Evolutionary conservation across 176 grass and related monocot genomes (phyloP).

Genomic region (Stipa capillata): DNA sequence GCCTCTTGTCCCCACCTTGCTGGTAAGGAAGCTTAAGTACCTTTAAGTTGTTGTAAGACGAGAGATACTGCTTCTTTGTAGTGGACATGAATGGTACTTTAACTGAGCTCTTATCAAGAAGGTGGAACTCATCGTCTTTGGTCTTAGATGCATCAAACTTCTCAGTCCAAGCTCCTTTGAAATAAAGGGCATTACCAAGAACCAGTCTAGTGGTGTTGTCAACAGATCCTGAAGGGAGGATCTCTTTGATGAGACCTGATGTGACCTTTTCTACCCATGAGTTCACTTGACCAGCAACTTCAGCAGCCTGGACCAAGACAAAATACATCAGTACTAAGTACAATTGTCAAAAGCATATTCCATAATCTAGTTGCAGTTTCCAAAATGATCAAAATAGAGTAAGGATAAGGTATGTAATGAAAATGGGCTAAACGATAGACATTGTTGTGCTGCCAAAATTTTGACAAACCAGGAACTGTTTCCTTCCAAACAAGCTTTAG

Average conservation of each 20-base stretch:
- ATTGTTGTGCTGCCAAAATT: neutral
- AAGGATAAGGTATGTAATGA: neutral
- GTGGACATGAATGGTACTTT: slow-evolving; percentile 66
- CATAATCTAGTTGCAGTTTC: neutral
- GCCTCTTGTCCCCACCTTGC: slow-evolving; percentile 57
- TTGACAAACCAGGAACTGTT: neutral
- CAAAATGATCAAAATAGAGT: neutral
- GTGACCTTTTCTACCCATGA: slow-evolving; percentile 63
- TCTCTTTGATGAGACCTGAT: slow-evolving; percentile 54
- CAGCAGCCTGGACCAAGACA: slow-evolving; percentile 41
- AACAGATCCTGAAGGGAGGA: slow-evolving; percentile 53
- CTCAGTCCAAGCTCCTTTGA: slow-evolving; percentile 66
- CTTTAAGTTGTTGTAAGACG: slow-evolving; percentile 32
- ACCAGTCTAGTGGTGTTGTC: slow-evolving; percentile 45
- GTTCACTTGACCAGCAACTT: slow-evolving; percentile 55
- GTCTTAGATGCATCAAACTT: slow-evolving; percentile 65
- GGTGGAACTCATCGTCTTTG: slow-evolving; percentile 38
- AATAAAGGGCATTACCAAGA: slow-evolving; percentile 77
- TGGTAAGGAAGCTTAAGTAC: slow-evolving; percentile 70
- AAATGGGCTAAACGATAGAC: neutral
- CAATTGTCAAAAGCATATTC: neutral
- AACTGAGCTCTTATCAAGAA: slow-evolving; percentile 53
- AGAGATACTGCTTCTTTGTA: slow-evolving; percentile 41
- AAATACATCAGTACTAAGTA: neutral
- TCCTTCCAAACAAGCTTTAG: neutral